These are phyloP conservation scores for Cryptococcus depauperatus DNA, from an alignment of 1,284 basidiomycete species.

Conservation along the genomic window DNA sequence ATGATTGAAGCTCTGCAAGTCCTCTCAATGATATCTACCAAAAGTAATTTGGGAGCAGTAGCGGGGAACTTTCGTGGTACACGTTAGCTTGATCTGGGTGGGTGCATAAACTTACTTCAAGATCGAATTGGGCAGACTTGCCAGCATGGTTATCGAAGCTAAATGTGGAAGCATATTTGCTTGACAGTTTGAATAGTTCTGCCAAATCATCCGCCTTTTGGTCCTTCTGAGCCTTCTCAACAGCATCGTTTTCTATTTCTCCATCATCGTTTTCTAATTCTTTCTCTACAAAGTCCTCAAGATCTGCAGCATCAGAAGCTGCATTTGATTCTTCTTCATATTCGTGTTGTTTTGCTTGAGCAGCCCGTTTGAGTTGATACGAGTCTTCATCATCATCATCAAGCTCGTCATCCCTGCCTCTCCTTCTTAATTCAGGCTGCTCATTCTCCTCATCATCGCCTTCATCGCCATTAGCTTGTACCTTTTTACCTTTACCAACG, in stretches of 20 bases:
- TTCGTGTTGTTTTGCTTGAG: constrained; percentile 59
- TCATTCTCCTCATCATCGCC: constrained; percentile 49
- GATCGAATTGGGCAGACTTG: constrained; percentile 63
- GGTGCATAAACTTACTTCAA: constrained; percentile 65
- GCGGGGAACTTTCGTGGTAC: constrained; percentile 47
- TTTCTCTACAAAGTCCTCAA: constrained; percentile 59
- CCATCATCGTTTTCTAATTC: constrained; percentile 48
- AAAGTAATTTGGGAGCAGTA: constrained; percentile 73
- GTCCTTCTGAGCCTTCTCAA: constrained; percentile 48
- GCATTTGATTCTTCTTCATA: constrained; percentile 59
- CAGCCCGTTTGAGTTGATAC: constrained; percentile 56
- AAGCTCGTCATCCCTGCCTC: constrained; percentile 50
- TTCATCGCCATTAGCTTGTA: constrained; percentile 33
- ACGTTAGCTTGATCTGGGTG: neutral
- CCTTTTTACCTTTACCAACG: constrained; percentile 68
- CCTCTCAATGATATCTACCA: constrained; percentile 83
- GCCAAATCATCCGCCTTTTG: constrained; percentile 43
- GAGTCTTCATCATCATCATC: constrained; percentile 66
- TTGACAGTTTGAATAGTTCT: constrained; percentile 48
- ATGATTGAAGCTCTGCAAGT: constrained; percentile 74
- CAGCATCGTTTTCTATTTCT: constrained; percentile 45
- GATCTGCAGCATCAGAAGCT: constrained; percentile 52
- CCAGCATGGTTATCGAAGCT: constrained; percentile 57
- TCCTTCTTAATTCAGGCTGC: constrained; percentile 29
- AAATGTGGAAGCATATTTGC: constrained; percentile 56